These are phyloP conservation scores for Metschnikowia kofuensis DNA, from an alignment of 805 yeast genomes.

Conservation along the genomic window DNA sequence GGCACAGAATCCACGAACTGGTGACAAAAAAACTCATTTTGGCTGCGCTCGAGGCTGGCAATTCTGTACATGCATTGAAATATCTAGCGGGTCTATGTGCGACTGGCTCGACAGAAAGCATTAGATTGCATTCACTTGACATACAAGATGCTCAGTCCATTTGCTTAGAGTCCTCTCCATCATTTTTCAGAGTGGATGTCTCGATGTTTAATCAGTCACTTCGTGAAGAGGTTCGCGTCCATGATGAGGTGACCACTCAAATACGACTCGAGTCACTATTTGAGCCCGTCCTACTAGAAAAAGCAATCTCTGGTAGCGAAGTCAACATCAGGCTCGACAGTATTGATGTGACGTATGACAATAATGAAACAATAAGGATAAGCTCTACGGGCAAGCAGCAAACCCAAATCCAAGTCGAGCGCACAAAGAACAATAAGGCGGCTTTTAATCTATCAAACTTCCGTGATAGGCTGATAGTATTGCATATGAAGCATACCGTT, in stretches of 20 bases:
- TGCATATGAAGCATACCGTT: constrained; percentile 23
- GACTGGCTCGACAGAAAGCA: background rate
- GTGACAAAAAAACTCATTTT: background rate
- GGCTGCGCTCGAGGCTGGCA: background rate
- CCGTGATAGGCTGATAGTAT: constrained; percentile 7
- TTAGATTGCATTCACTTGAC: background rate
- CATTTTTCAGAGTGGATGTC: background rate
- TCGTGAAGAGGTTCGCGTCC: constrained; percentile 4
- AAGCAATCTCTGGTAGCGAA: background rate
- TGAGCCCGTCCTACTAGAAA: background rate
- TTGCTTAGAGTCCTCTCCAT: background rate
- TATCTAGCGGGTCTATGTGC: constrained; percentile 5
- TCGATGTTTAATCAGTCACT: background rate
- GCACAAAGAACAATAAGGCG: background rate
- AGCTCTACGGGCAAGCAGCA: constrained; percentile 4
- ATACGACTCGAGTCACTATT: background rate
- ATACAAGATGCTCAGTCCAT: background rate
- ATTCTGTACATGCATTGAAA: background rate
- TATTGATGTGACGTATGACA: constrained; percentile 2
- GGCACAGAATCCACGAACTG: constrained; percentile 11
- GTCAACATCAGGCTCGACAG: background rate
- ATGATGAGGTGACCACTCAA: constrained; percentile 3
- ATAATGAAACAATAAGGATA: background rate
- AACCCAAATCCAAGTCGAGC: constrained; percentile 2
- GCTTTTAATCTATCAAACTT: constrained; percentile 5